Conservation (phyloP, 1,139 yeast species). For the Debaryomycetaceae sp. region DNA sequence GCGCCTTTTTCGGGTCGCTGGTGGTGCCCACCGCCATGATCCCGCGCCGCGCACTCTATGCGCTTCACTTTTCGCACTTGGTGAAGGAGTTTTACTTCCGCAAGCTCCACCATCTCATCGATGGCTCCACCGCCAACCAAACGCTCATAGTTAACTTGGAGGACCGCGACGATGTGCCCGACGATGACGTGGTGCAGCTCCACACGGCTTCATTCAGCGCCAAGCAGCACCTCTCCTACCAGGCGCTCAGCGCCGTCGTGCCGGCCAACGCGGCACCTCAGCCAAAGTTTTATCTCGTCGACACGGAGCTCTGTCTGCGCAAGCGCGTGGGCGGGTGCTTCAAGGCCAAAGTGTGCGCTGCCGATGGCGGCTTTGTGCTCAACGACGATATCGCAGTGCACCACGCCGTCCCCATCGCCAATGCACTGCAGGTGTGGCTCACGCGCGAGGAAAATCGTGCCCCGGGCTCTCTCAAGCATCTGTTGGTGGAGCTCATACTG, state of each 20-base stretch:
- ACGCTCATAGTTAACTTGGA: constrained; percentile 53
- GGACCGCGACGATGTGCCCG: constrained; percentile 37
- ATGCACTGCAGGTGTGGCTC: constrained; percentile 57
- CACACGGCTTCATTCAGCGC: constrained; percentile 23
- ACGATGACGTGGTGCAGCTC: constrained; percentile 18
- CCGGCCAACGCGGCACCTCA: background rate
- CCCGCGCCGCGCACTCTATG: constrained; percentile 71
- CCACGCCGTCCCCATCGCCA: constrained; percentile 35
- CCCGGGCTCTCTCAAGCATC: constrained; percentile 33
- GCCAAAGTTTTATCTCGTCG: constrained; percentile 15
- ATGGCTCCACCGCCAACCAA: constrained; percentile 46
- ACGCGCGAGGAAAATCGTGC: constrained; percentile 50
- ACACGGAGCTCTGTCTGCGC: constrained; percentile 30
- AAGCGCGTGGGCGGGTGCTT: constrained; percentile 41
- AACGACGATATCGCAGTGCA: constrained; percentile 43
- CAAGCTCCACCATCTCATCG: constrained; percentile 52
- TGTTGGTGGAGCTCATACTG: constrained; percentile 37
- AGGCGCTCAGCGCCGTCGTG: constrained; percentile 43
- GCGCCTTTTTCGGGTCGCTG: constrained; percentile 27
- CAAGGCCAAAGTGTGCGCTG: constrained; percentile 38
- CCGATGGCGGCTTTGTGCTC: constrained; percentile 6
- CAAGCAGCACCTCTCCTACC: constrained; percentile 52
- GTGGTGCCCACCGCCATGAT: constrained; percentile 40
- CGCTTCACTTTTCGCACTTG: constrained; percentile 62
- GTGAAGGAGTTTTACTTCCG: constrained; percentile 69